phyloP scores from a whole-genome alignment of 2,329 filamentous ascomycete genomes.

The Aspergillus calidoustus region DNA sequence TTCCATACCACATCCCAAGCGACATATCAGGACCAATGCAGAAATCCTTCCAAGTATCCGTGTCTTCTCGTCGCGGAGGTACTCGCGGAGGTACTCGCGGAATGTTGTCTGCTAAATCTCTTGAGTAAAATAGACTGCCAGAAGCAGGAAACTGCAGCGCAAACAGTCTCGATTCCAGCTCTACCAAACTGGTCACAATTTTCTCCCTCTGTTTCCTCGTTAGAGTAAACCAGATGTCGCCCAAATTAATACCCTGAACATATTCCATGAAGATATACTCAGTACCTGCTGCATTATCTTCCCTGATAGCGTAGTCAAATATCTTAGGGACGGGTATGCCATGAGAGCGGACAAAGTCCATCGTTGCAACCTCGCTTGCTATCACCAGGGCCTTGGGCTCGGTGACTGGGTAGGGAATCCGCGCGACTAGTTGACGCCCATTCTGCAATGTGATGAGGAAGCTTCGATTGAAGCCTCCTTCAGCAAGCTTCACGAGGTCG shows the following conservation, averaged over 20 bases:
- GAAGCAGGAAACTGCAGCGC: conserved; percentile 17
- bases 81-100: too few relatives aligned
- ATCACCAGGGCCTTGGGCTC: conserved; percentile 13
- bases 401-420: conserved; percentile 39
- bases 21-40: too few relatives aligned
- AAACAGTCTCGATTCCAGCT: conserved; percentile 16
- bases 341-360: conserved; percentile 19
- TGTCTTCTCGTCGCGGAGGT: too few relatives aligned
- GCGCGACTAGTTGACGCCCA: conserved; percentile 33
- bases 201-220: conserved; percentile 8
- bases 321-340: conserved; percentile 16
- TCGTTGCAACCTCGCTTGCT: conserved; percentile 18
- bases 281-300: conserved; percentile 10
- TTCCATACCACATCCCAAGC: too few relatives aligned
- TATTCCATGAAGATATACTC: conserved; percentile 22
- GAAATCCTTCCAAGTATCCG: neutral
- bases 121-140: conserved; percentile 17
- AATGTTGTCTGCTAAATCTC: neutral
- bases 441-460: conserved; percentile 37
- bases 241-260: conserved; percentile 12
- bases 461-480: conserved; percentile 18
- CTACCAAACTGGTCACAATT: conserved; percentile 16
- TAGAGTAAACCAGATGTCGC: conserved; percentile 15
- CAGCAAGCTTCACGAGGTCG: conserved; percentile 12
- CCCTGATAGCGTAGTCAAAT: conserved; percentile 14